Evolutionary conservation across 2,329 filamentous ascomycete species (phyloP).

Genomic region (Scedosporium aurantiacum): DNA sequence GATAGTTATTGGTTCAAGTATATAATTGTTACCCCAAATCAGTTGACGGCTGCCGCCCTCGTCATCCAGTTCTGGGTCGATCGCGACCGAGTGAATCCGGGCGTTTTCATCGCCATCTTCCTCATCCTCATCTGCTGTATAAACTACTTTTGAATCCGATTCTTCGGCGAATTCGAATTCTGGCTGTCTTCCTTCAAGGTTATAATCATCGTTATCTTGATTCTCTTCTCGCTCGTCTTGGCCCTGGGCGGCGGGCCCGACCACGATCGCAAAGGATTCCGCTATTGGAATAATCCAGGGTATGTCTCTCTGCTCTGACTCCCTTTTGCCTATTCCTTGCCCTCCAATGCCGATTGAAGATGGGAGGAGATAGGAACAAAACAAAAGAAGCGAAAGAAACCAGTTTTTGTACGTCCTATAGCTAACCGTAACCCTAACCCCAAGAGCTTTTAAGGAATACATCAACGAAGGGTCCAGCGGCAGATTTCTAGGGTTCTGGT

Average conservation of each 20-base stretch:
- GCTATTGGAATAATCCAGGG: conserved; percentile 55
- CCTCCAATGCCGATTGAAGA: no score
- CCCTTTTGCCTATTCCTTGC: conserved; percentile 23
- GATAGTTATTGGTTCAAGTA: conserved; percentile 60
- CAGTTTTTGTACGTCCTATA: no score
- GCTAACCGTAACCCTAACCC: neutral
- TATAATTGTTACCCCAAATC: conserved; percentile 76
- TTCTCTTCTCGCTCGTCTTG: conserved; percentile 53
- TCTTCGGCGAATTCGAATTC: conserved; percentile 58
- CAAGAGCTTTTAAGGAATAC: conserved; percentile 40
- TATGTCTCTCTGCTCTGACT: conserved; percentile 9
- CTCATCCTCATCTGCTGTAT: conserved; percentile 50
- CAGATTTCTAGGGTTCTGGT: conserved; percentile 55
- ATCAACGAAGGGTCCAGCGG: conserved; percentile 32
- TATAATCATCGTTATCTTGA: conserved; percentile 53
- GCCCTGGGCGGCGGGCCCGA: conserved; percentile 55
- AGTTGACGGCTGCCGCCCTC: conserved; percentile 68
- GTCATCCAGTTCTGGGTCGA: conserved; percentile 70
- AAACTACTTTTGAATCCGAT: conserved; percentile 59
- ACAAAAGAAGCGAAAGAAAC: no score
- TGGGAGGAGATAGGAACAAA: no score
- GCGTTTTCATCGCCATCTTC: conserved; percentile 68
- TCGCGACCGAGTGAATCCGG: conserved; percentile 57
- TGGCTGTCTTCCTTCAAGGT: conserved; percentile 58
- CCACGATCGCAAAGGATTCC: conserved; percentile 50